Conservation (phyloP, 805 yeast genomes). For the Cyberlindnera xishuangbannaensis region DNA sequence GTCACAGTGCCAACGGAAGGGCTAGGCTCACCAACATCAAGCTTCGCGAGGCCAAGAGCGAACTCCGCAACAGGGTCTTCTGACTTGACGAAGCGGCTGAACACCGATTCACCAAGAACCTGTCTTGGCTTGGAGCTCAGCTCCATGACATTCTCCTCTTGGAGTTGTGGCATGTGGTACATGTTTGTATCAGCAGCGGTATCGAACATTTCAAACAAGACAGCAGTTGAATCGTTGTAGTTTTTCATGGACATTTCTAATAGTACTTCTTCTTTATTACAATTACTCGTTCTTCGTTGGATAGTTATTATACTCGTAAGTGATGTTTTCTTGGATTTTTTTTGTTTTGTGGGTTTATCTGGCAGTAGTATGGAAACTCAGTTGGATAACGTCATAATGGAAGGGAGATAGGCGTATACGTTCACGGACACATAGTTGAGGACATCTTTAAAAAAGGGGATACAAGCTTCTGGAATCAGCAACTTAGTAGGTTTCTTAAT, state of each 20-base stretch:
- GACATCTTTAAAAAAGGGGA: slow-evolving; percentile 11
- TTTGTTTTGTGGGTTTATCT: neutral
- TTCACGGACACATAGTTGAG: slow-evolving; percentile 24
- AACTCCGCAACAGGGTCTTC: slow-evolving; percentile 15
- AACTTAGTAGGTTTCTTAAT: no score
- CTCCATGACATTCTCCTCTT: slow-evolving; percentile 1
- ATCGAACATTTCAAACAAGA: slow-evolving; percentile 25
- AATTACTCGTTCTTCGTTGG: no score
- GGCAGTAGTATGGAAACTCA: neutral
- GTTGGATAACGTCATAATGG: slow-evolving; percentile 22
- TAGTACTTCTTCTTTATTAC: slow-evolving; percentile 7
- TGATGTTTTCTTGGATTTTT: no score
- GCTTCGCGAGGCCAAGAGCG: slow-evolving; percentile 19
- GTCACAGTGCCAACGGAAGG: slow-evolving; percentile 32
- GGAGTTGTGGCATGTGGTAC: neutral
- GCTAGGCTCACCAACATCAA: slow-evolving; percentile 21
- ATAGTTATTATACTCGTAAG: no score
- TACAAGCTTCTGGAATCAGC: slow-evolving; percentile 10
- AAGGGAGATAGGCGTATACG: slow-evolving; percentile 12
- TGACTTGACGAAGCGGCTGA: slow-evolving; percentile 21
- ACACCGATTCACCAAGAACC: slow-evolving; percentile 26
- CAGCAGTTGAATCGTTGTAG: slow-evolving; percentile 9
- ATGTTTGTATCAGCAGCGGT: slow-evolving; percentile 14
- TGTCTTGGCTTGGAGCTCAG: slow-evolving; percentile 22
- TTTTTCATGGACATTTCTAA: slow-evolving; percentile 6